A percentile compares a stretch with the other conserved stretches of the same genome.
These are phyloP conservation scores for Cenococcum geophilum DNA, from an alignment of 495 filamentous ascomycete species.

Conservation along the genomic window DNA sequence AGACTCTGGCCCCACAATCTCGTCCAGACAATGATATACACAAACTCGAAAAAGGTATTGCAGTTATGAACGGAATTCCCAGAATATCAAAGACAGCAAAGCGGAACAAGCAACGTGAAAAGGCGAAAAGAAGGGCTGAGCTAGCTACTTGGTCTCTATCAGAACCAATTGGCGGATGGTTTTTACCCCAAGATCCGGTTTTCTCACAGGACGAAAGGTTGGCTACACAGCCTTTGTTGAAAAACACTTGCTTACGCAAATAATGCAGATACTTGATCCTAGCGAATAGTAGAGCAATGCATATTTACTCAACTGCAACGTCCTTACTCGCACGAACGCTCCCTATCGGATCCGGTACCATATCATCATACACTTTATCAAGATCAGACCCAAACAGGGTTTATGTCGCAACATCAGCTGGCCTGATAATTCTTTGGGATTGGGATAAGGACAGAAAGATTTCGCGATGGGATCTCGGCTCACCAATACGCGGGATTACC, in stretches of 20 bases:
- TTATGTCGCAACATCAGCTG: constrained; percentile 63
- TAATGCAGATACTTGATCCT: constrained; percentile 50
- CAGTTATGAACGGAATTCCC: not conserved
- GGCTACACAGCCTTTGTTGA: constrained; percentile 27
- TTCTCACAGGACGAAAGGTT: constrained; percentile 79
- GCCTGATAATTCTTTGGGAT: constrained; percentile 64
- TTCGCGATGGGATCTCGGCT: constrained; percentile 45
- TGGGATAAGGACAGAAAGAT: constrained; percentile 59
- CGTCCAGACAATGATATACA: not conserved
- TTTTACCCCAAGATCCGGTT: constrained; percentile 67
- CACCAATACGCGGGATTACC: constrained; percentile 38
- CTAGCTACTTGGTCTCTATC: constrained; percentile 50
- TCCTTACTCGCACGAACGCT: constrained; percentile 68
- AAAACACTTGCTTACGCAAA: not conserved
- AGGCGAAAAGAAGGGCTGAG: constrained; percentile 10
- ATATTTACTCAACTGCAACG: constrained; percentile 72
- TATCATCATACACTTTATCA: constrained; percentile 56
- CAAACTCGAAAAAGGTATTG: not conserved
- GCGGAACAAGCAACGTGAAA: constrained; percentile 14
- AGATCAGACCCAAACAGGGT: constrained; percentile 51
- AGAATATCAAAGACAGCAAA: constrained; percentile 4
- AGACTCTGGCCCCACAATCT: not conserved
- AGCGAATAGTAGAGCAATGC: constrained; percentile 56
- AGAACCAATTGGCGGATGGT: constrained; percentile 58
- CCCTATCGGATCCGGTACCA: constrained; percentile 34